Percentiles rank a stretch among this genome's conserved stretches.
phyloP scores from a whole-genome alignment of 192 early-diverging fungal species.

The Podila minutissima region DNA sequence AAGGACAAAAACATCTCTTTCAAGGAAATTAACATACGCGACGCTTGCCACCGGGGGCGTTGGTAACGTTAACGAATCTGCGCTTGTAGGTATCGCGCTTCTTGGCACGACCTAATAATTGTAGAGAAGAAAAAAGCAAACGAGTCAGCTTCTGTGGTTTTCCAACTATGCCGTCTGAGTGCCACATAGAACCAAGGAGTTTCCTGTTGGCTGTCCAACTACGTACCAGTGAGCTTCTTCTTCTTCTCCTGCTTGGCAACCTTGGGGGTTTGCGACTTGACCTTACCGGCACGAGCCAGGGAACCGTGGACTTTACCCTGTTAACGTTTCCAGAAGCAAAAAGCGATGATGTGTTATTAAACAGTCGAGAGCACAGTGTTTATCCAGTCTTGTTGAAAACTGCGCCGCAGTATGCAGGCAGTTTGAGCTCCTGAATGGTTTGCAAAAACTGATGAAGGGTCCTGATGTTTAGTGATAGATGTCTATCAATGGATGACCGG shows the following conservation, averaged over 20 bases:
- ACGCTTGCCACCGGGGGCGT: conserved; percentile 89
- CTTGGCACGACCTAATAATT: conserved; percentile 82
- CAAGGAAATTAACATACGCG: conserved; percentile 60
- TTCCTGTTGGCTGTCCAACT: neutral
- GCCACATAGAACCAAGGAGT: neutral
- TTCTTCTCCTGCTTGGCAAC: conserved; percentile 97
- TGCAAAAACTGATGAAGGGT: no score
- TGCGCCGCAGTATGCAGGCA: neutral
- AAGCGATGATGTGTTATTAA: neutral
- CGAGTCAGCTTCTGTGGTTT: neutral
- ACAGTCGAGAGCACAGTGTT: neutral
- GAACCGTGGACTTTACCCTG: conserved; percentile 99
- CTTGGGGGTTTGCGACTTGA: conserved; percentile 99
- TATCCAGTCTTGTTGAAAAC: neutral
- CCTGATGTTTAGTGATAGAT: no score
- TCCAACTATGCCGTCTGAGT: no score
- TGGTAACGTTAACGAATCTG: conserved; percentile 96
- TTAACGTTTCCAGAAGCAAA: conserved; percentile 8
- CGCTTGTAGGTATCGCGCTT: conserved; percentile 97
- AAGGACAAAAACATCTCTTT: neutral
- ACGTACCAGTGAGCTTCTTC: conserved; percentile 80
- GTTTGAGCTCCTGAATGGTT: neutral
- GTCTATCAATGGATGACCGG: no score
- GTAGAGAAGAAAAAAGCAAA: neutral
- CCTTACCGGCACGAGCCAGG: conserved; percentile 99